Conservation (phyloP, 75 land plant genomes). For the Pinus tabuliformis region DNA sequence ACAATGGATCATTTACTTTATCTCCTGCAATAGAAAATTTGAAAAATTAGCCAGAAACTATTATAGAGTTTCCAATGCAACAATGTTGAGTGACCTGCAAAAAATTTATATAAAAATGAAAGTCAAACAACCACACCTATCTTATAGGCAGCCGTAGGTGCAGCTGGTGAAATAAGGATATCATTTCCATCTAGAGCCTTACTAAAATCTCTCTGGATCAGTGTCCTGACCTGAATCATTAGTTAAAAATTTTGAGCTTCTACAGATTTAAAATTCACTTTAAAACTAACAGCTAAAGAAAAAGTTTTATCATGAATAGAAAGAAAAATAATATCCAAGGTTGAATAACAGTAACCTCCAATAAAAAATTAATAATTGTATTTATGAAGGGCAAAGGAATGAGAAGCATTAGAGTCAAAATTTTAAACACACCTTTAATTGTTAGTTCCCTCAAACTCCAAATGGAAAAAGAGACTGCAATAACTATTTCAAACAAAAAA, state of each 20-base stretch:
- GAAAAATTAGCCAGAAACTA: not conserved
- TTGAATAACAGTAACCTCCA: not conserved
- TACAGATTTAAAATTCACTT: not conserved
- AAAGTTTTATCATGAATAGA: not conserved
- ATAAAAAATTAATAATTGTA: not conserved
- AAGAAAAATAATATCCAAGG: not conserved
- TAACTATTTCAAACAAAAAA: not conserved
- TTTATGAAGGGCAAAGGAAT: not conserved
- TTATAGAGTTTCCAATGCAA: not conserved
- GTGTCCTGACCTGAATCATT: conserved; percentile 75
- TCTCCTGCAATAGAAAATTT: conserved; percentile 58
- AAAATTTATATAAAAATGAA: not conserved
- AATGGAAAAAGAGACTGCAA: not conserved
- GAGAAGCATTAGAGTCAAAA: not conserved
- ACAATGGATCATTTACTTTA: conserved; percentile 81
- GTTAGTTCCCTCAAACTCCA: not conserved
- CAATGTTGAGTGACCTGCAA: not conserved
- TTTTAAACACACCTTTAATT: not conserved
- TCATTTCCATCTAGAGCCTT: conserved; percentile 65
- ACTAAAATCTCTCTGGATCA: conserved; percentile 76
- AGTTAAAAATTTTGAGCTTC: not conserved
- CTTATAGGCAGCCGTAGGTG: conserved; percentile 90
- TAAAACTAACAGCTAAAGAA: not conserved
- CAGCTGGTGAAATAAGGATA: conserved; percentile 85
- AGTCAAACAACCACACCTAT: conserved; percentile 48